Conservation (phyloP, 2,329 filamentous ascomycete genomes). For the Fusarium longipes region DNA sequence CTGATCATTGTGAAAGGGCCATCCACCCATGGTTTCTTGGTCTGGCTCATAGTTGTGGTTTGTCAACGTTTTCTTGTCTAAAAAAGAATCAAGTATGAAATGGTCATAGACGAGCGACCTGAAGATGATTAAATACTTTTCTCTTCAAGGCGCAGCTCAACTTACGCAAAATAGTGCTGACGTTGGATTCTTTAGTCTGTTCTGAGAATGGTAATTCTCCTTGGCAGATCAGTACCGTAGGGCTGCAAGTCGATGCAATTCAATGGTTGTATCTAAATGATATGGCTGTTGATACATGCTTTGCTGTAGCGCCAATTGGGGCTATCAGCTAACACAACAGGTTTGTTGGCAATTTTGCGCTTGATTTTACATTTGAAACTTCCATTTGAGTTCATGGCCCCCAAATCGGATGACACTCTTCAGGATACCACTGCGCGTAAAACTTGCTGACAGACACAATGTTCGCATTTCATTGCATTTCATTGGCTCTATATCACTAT, state of each 20-base stretch:
- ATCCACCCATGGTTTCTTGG: conserved; percentile 49
- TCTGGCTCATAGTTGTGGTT: conserved; percentile 2
- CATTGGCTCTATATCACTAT: neutral
- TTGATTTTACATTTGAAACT: neutral
- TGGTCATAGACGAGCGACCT: neutral
- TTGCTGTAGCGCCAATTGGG: neutral
- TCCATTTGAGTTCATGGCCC: neutral
- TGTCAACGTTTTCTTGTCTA: neutral
- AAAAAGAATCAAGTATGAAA: neutral
- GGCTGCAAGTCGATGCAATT: neutral
- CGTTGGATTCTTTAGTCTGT: conserved; percentile 3
- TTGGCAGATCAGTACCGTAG: neutral
- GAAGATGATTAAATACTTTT: neutral
- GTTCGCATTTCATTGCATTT: rapidly evolving
- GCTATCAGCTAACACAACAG: neutral
- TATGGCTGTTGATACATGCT: too few species aligned
- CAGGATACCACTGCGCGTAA: neutral
- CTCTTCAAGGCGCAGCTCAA: neutral
- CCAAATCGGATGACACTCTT: neutral
- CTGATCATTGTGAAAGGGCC: conserved; percentile 50
- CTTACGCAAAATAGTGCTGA: conserved; percentile 7
- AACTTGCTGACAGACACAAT: neutral
- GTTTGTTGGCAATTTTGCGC: neutral
- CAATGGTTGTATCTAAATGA: neutral
- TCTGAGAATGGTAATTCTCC: neutral